A percentile compares a stretch with the other conserved stretches of the same genome.
These are phyloP conservation scores for Quercus robur DNA, from an alignment of 306 rosid species.

Conservation along the genomic window DNA sequence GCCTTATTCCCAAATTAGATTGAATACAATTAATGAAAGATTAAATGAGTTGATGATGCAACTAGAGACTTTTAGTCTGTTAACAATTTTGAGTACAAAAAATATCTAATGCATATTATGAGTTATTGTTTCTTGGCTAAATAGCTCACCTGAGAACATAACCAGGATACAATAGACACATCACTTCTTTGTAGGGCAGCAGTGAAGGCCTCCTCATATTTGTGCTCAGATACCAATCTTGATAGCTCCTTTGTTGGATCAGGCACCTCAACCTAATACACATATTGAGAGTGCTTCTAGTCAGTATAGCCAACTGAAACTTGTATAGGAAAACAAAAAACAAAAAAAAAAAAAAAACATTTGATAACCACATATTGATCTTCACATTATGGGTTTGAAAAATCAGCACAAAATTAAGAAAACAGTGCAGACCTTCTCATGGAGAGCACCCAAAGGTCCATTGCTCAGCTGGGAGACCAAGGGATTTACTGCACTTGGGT, in stretches of 20 bases:
- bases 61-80: neutral
- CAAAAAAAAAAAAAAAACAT: neutral
- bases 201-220: conserved; percentile 91
- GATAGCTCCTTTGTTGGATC: conserved; percentile 92
- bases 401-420: neutral
- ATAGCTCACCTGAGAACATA: conserved; percentile 78
- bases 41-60: neutral
- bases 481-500: conserved; percentile 63
- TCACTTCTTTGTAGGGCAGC: conserved; percentile 89
- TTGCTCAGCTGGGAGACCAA: conserved; percentile 66
- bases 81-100: neutral
- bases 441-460: conserved; percentile 74
- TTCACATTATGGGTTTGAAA: neutral
- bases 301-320: neutral
- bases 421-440: conserved; percentile 63
- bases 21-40: neutral
- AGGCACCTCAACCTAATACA: conserved; percentile 74
- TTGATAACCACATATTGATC: neutral
- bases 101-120: neutral
- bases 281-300: conserved; percentile 6
- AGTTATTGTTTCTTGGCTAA: neutral
- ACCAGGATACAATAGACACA: conserved; percentile 89
- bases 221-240: conserved; percentile 70
- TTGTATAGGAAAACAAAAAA: neutral
- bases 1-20: neutral